Evolutionary conservation across 345 rosid species (phyloP).

Genomic region (Salix purpurea): DNA sequence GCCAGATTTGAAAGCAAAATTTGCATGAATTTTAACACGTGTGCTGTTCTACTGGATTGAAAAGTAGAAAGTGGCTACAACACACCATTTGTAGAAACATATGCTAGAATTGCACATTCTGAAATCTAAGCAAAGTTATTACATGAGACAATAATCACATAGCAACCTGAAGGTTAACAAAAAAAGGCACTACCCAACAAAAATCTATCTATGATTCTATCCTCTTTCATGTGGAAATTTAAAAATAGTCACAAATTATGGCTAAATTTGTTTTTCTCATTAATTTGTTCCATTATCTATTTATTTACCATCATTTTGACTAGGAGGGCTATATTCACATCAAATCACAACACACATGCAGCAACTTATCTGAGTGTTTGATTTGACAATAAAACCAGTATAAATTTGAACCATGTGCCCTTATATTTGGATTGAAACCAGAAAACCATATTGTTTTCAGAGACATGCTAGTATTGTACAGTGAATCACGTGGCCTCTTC

Average conservation of each 20-base stretch:
- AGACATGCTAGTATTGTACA: not conserved
- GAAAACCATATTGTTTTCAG: not conserved
- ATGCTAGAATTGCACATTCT: not conserved
- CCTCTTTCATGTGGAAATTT: not conserved
- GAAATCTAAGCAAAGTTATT: not conserved
- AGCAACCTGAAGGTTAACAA: not conserved
- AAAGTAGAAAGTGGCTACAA: no score
- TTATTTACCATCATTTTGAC: not conserved
- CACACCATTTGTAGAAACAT: not conserved
- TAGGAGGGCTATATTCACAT: not conserved
- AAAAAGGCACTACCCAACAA: not conserved
- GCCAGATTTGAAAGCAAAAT: not conserved
- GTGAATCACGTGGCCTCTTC: not conserved
- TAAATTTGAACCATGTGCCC: not conserved
- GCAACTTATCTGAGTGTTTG: not conserved
- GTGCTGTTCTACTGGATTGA: no score
- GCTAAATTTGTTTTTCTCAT: not conserved
- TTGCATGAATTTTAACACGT: not conserved
- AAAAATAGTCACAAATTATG: not conserved
- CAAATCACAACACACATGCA: not conserved
- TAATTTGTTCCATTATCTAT: not conserved
- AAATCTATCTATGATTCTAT: not conserved
- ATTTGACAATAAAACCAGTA: not conserved
- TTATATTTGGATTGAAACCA: not conserved
- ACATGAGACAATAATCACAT: not conserved